Evolutionary conservation across 1,284 basidiomycete species (phyloP).

Genomic region (Cutaneotrichosporon sp.): DNA sequence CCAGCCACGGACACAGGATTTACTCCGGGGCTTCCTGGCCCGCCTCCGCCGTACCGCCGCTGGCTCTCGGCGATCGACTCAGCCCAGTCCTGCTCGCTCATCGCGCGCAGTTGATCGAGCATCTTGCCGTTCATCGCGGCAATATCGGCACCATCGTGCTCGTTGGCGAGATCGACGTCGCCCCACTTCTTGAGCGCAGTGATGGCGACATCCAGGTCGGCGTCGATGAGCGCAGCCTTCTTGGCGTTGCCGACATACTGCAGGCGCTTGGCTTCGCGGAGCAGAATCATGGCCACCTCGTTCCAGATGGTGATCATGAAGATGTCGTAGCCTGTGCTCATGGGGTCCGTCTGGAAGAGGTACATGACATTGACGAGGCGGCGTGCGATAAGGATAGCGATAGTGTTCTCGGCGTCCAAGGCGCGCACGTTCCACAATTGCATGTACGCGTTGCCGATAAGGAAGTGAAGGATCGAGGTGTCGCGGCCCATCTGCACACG

Average conservation of each 20-base stretch:
- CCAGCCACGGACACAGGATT: not conserved
- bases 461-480: slow-evolving; percentile 28
- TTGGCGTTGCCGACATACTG: slow-evolving; percentile 17
- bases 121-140: slow-evolving; percentile 37
- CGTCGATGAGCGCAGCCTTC: slow-evolving; percentile 30
- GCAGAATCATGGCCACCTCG: slow-evolving; percentile 34
- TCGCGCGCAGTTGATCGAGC: slow-evolving; percentile 29
- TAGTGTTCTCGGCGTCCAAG: slow-evolving; percentile 28
- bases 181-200: slow-evolving; percentile 32
- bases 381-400: slow-evolving; percentile 33
- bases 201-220: slow-evolving; percentile 36
- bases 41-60: slow-evolving; percentile 23
- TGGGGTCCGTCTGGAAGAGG: slow-evolving; percentile 27
- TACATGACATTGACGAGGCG: slow-evolving; percentile 35
- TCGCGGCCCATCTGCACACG: slow-evolving; percentile 22
- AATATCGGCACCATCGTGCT: slow-evolving; percentile 31
- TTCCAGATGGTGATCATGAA: slow-evolving; percentile 38
- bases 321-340: slow-evolving; percentile 30
- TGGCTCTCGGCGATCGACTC: slow-evolving; percentile 30
- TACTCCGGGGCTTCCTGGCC: not conserved
- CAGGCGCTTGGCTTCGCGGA: slow-evolving; percentile 34
- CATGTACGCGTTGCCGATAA: slow-evolving; percentile 35
- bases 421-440: slow-evolving; percentile 34
- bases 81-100: slow-evolving; percentile 30
- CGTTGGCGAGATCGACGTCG: slow-evolving; percentile 26